Evolutionary conservation across 1,284 basidiomycete genomes (phyloP).

Genomic region (Retiboletus fuscus): DNA sequence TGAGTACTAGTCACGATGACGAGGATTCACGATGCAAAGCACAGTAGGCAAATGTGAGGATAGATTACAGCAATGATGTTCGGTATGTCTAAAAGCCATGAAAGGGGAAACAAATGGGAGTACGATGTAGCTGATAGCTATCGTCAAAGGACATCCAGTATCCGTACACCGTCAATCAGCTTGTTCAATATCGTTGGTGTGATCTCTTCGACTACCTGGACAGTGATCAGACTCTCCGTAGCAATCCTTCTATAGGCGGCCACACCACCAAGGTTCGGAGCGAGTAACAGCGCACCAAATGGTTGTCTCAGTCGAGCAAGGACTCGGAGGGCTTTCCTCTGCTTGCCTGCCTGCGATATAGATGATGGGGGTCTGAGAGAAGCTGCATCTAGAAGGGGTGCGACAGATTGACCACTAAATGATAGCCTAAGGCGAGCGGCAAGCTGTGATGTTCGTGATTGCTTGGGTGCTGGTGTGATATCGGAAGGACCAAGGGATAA

Average conservation of each 20-base stretch:
- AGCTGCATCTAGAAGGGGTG: not conserved
- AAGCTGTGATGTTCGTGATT: no score
- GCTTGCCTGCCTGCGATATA: not conserved
- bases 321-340: not conserved
- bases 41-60: no score
- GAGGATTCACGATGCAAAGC: no score
- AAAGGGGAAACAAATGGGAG: no score
- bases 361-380: conserved; percentile 2
- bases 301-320: conserved; percentile 20
- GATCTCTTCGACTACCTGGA: conserved; percentile 6
- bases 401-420: not conserved
- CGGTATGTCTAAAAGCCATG: no score
- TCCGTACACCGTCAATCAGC: not conserved
- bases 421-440: not conserved
- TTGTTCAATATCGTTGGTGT: not conserved
- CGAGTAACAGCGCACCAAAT: conserved; percentile 23
- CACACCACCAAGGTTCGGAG: conserved; percentile 8
- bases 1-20: no score
- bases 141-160: not conserved
- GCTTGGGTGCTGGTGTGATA: no score
- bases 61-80: no score
- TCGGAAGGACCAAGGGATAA: not conserved
- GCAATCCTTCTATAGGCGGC: conserved; percentile 22
- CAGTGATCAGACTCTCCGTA: no score
- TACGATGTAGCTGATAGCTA: no score